Evolutionary conservation across 176 grass and related monocot genomes (phyloP).

Genomic region (Musa schizocarpa): DNA sequence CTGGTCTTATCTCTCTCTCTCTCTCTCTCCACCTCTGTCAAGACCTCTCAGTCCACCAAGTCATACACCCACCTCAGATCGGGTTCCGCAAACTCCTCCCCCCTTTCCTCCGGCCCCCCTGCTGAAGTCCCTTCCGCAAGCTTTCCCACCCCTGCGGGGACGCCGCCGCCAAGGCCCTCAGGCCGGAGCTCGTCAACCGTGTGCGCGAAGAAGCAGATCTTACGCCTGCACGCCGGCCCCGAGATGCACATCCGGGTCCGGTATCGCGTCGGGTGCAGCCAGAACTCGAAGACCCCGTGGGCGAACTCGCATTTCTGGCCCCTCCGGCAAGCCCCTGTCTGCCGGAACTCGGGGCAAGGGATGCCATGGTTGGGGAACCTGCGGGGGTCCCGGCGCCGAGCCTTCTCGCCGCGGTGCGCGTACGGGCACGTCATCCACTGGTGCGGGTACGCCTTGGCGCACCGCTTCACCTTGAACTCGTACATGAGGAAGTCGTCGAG

Average conservation of each 20-base stretch:
- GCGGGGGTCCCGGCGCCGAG: conserved; percentile 21
- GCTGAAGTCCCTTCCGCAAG: no score
- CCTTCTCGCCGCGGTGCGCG: conserved; percentile 22
- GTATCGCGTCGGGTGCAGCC: conserved; percentile 26
- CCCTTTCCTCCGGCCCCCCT: no score
- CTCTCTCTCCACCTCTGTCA: no score
- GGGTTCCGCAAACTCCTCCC: no score
- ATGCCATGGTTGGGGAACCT: conserved; percentile 17
- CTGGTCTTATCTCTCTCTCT: no score
- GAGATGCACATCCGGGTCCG: conserved; percentile 19
- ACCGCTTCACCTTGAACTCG: conserved; percentile 19
- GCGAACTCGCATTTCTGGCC: conserved; percentile 24
- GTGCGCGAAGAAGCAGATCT: conserved; percentile 28
- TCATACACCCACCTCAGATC: no score
- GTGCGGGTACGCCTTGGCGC: conserved; percentile 17
- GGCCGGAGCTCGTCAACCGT: conserved; percentile 15
- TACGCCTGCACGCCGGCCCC: conserved; percentile 4
- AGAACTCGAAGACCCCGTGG: conserved; percentile 31
- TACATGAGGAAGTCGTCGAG: conserved; percentile 25
- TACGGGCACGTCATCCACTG: conserved; percentile 13
- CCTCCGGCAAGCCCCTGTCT: conserved; percentile 9
- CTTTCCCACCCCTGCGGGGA: not conserved
- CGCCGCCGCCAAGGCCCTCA: not conserved
- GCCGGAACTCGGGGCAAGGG: conserved; percentile 22
- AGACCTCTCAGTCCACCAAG: no score